These are phyloP conservation scores for Pestalotiopsis sp. DNA, from an alignment of 2,329 filamentous ascomycete species.

Conservation along the genomic window DNA sequence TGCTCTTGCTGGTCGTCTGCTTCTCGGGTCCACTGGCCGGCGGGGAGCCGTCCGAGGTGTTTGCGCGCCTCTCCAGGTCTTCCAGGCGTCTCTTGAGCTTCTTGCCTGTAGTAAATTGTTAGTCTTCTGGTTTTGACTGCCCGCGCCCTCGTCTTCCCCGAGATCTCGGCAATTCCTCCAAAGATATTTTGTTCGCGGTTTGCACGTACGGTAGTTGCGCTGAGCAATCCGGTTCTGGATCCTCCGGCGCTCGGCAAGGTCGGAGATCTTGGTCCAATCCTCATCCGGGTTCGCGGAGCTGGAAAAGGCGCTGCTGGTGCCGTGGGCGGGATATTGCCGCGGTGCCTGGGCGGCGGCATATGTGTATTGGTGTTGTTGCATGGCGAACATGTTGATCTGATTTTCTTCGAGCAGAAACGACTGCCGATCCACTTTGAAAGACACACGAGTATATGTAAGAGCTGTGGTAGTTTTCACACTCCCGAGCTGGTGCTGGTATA, in stretches of 20 bases:
- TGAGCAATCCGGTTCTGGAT: constrained; percentile 99
- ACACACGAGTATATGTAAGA: not conserved
- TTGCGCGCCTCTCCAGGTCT: constrained; percentile 80
- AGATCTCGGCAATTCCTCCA: not conserved
- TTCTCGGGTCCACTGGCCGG: constrained; percentile 38
- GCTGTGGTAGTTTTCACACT: not conserved
- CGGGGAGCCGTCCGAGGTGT: constrained; percentile 48
- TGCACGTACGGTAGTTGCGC: constrained; percentile 82
- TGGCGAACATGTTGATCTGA: constrained; percentile 41
- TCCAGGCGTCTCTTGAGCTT: constrained; percentile 89
- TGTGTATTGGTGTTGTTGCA: constrained; percentile 45
- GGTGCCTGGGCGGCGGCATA: constrained; percentile 46
- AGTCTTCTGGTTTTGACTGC: constrained; percentile 6
- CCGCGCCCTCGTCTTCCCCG: not conserved
- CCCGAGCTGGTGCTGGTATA: not conserved
- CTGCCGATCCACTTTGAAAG: not conserved
- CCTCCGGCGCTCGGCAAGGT: constrained; percentile 88
- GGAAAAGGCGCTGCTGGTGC: constrained; percentile 93
- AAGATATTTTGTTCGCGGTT: not conserved
- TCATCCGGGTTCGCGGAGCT: constrained; percentile 93
- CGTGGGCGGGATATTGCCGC: constrained; percentile 71
- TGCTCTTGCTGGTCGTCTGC: constrained; percentile 35
- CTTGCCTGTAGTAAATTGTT: constrained; percentile 64
- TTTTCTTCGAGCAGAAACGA: not conserved
- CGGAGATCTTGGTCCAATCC: constrained; percentile 99